A percentile compares a stretch with the other conserved stretches of the same genome.
These are phyloP conservation scores for Tylopilus subfusipes DNA, from an alignment of 768 basidiomycete genomes.

Conservation along the genomic window DNA sequence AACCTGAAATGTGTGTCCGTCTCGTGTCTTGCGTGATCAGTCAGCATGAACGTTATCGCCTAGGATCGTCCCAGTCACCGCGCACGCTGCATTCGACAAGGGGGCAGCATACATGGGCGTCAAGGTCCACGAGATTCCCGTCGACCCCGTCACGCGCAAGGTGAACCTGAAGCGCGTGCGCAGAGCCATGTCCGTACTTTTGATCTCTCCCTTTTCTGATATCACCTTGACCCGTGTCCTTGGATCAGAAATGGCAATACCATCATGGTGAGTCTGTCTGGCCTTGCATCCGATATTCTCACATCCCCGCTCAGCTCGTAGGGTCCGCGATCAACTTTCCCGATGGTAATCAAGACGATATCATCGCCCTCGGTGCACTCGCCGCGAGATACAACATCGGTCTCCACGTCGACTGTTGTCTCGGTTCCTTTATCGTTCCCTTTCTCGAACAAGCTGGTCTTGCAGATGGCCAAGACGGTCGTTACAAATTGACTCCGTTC, in stretches of 20 bases:
- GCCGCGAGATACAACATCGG: conserved; percentile 76
- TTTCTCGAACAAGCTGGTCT: conserved; percentile 83
- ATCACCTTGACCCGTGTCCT: conserved; percentile 2
- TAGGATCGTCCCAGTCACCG: conserved; percentile 80
- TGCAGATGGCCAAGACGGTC: conserved; percentile 51
- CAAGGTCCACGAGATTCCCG: conserved; percentile 85
- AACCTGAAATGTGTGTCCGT: conserved; percentile 81
- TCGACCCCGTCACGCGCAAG: conserved; percentile 71
- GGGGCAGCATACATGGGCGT: conserved; percentile 83
- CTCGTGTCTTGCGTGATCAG: neutral
- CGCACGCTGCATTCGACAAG: conserved; percentile 96
- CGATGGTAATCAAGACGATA: conserved; percentile 85
- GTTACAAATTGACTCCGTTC: conserved; percentile 63
- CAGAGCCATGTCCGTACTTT: conserved; percentile 77
- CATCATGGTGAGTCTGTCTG: conserved; percentile 57
- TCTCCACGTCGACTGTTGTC: conserved; percentile 91
- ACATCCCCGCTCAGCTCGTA: conserved; percentile 51
- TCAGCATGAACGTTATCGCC: neutral
- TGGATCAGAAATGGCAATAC: conserved; percentile 74
- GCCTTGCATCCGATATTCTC: neutral
- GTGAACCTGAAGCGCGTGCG: conserved; percentile 73
- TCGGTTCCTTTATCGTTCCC: conserved; percentile 91
- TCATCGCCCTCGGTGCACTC: conserved; percentile 69
- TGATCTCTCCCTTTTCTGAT: neutral
- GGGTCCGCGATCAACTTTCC: conserved; percentile 86